These are phyloP conservation scores for Clausena lansium DNA, from an alignment of 345 rosid genomes.

Conservation along the genomic window DNA sequence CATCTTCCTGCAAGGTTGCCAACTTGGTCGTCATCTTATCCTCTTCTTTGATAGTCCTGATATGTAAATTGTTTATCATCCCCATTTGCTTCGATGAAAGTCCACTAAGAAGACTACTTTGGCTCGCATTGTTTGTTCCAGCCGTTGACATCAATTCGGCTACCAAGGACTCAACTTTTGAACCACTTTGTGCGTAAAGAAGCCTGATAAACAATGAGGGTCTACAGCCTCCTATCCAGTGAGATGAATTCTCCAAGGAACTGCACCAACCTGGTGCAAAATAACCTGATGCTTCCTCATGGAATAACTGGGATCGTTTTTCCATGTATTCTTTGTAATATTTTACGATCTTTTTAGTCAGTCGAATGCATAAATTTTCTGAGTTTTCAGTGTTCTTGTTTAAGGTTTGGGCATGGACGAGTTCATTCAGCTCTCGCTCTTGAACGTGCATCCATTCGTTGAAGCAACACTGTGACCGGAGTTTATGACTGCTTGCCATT, in stretches of 20 bases:
- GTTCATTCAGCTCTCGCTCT: slow-evolving; percentile 24
- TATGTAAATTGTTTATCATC: slow-evolving; percentile 32
- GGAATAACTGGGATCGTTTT: slow-evolving; percentile 16
- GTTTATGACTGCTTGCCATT: slow-evolving; percentile 14
- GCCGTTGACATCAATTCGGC: slow-evolving; percentile 5
- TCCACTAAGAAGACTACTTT: slow-evolving; percentile 17
- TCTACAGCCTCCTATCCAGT: slow-evolving; percentile 50
- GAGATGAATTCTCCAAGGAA: slow-evolving; percentile 39
- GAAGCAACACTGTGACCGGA: slow-evolving; percentile 15
- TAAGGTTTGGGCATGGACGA: slow-evolving; percentile 3
- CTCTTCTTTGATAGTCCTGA: slow-evolving; percentile 27
- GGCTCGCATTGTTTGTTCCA: too few species aligned
- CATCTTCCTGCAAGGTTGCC: slow-evolving; percentile 45
- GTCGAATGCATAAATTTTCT: slow-evolving; percentile 1
- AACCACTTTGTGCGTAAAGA: slow-evolving; percentile 30
- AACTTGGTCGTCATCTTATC: slow-evolving; percentile 27
- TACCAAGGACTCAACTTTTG: slow-evolving; percentile 25
- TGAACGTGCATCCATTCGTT: slow-evolving; percentile 31
- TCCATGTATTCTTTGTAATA: slow-evolving; percentile 27
- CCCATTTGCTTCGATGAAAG: slow-evolving; percentile 29
- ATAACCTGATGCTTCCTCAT: slow-evolving; percentile 16
- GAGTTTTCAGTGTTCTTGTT: not conserved
- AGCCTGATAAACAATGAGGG: slow-evolving; percentile 43
- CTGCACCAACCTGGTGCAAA: slow-evolving; percentile 42
- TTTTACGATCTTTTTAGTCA: slow-evolving; percentile 6